Evolutionary conservation across 805 yeast species (phyloP), one percentile per base, ranked within the genome.

Genomic region (Lipomyces starkeyi): DNA sequence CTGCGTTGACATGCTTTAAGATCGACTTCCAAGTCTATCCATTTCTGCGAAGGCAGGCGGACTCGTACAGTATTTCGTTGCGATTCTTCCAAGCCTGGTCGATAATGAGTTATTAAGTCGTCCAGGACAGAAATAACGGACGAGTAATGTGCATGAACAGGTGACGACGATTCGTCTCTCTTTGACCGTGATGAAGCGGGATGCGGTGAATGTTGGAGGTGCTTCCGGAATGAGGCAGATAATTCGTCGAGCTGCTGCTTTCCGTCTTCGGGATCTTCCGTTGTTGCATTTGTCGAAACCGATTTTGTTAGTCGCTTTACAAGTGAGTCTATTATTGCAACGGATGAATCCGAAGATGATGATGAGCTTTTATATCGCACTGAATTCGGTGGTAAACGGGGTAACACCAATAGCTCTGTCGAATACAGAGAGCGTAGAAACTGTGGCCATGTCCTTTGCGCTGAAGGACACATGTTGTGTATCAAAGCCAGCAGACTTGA

Each of bases 141-240:
- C 14, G 43, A 17, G 27, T 59, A 59, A 25, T 59, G 62, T 22
- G 62, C 57, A 20, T 65, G 68, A 37, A 62, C 62, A 1, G 64
- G 68, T 17, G 68, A 65, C 13, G 61, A 56, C 2, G 32, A 8
- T 11, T 40, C 58, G 14, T 37, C 35, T 27, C 32, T n/a, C 25
- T 40, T 34, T 27, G 61, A 22, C n/a, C 14, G 11, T 53, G 57
- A 14, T 43, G 54, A 9, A 9, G 54, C 35, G 52, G n/a, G 63
- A 17, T 59, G 64, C 14, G 68, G 62, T 3, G 64, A 20, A 20
- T 65, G 68, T 22, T 61, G 35, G 1, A 65, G 55, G 32, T 65
- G 58, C 25, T 34, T 52, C 14, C 62, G 53, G 20, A 65, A 61
- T 11, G 67, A 59, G 25, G 43, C 35, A 13, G 53, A 13, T 25